These are phyloP conservation scores for Penicillium goetzii DNA, from an alignment of 495 filamentous ascomycete genomes.

Conservation along the genomic window DNA sequence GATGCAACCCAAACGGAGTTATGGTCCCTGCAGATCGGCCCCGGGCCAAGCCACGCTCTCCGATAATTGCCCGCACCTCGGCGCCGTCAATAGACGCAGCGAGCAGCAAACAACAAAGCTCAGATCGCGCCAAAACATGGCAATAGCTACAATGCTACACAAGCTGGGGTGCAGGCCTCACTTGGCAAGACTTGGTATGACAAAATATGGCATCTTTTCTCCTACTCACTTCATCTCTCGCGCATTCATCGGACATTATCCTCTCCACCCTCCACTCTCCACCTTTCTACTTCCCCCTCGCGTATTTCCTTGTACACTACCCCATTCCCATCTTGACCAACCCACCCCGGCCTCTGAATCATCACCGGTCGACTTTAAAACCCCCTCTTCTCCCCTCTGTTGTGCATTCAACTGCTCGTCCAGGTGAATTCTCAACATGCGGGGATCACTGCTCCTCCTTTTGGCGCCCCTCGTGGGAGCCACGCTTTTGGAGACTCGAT, in stretches of 20 bases:
- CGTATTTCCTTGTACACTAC: background rate
- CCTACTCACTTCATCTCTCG: slow-evolving; percentile 6
- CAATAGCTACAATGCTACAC: slow-evolving; percentile 7
- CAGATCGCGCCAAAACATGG: slow-evolving; percentile 7
- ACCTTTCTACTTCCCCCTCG: background rate
- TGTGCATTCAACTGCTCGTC: slow-evolving; percentile 16
- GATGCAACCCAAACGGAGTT: background rate
- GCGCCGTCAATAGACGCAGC: background rate
- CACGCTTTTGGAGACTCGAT: slow-evolving; percentile 32
- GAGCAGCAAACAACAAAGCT: background rate
- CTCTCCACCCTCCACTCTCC: background rate
- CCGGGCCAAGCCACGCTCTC: slow-evolving; percentile 15
- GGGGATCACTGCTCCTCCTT: slow-evolving; percentile 29
- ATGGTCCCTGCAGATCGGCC: slow-evolving; percentile 23
- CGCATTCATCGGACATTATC: slow-evolving; percentile 18
- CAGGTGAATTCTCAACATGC: slow-evolving; percentile 30
- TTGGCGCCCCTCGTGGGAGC: slow-evolving; percentile 41
- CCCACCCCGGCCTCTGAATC: background rate
- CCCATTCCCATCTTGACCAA: background rate
- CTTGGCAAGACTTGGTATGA: slow-evolving; percentile 7
- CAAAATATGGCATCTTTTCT: background rate
- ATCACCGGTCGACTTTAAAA: slow-evolving; percentile 11
- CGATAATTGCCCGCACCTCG: slow-evolving; percentile 28
- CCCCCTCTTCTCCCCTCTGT: slow-evolving; percentile 5
- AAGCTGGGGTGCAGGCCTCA: background rate